These are phyloP conservation scores for Didymella segeticola DNA, from an alignment of 2,329 filamentous ascomycete genomes.

Conservation along the genomic window DNA sequence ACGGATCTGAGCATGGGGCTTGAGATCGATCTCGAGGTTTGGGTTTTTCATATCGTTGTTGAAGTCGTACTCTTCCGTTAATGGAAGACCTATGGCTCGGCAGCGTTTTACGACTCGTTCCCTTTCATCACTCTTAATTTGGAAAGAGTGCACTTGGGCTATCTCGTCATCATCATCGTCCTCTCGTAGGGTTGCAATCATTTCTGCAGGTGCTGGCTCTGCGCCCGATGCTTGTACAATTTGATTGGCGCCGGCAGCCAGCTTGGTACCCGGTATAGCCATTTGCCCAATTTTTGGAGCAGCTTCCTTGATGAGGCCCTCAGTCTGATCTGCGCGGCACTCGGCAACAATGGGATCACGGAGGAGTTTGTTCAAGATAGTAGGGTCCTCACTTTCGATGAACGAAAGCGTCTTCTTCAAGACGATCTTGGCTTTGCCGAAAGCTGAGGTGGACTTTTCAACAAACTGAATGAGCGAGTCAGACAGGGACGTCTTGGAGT, in stretches of 20 bases:
- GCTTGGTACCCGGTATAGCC: constrained; percentile 92
- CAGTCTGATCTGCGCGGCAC: constrained; percentile 75
- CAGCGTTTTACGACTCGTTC: constrained; percentile 90
- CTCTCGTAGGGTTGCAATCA: constrained; percentile 69
- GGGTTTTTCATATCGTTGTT: constrained; percentile 87
- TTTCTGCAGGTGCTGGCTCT: constrained; percentile 58
- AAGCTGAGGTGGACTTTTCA: constrained; percentile 83
- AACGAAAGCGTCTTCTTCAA: constrained; percentile 94
- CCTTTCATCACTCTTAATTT: constrained; percentile 82
- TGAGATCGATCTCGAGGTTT: constrained; percentile 91
- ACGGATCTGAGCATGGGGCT: constrained; percentile 87
- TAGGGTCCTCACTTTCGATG: constrained; percentile 87
- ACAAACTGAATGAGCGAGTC: constrained; percentile 81
- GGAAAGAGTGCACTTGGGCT: constrained; percentile 90
- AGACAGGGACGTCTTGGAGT: constrained; percentile 88
- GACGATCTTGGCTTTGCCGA: constrained; percentile 94
- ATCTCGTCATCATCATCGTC: constrained; percentile 86
- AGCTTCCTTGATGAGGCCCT: constrained; percentile 77
- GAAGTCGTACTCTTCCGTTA: constrained; percentile 97
- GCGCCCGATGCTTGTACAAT: constrained; percentile 45
- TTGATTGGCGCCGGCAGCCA: constrained; percentile 87
- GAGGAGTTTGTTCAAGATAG: constrained; percentile 84
- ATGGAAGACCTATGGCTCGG: constrained; percentile 82
- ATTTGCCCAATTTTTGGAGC: constrained; percentile 87
- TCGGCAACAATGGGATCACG: constrained; percentile 83